Base-by-base conservation (phyloP, 768 basidiomycete species). In the Kwoniella botswanensis region DNA sequence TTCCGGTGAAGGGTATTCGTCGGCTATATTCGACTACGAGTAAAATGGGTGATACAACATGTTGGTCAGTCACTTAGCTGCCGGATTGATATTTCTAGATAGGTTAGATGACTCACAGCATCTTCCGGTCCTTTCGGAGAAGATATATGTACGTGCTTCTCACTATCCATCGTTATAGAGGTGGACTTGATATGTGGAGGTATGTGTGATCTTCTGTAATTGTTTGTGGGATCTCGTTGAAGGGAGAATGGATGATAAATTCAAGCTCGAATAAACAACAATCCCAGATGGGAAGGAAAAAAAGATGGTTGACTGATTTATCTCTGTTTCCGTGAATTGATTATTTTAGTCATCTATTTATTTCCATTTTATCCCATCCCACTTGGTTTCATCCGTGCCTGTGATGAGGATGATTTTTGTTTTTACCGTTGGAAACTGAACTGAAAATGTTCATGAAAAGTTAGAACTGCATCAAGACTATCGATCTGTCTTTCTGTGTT, bases 1-100 rank as follows among this genome's bases (percentile, higher is more conserved):
- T 59, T 68, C 71, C 2, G 77, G 77, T 7, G 77, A 79, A 17
- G 77, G 77, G 44, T 73, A 79, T 15, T 79, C 77, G 59, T 79
- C 77, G 42, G 77, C 77, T 41, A 76, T 71, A 50, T 58, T 62
- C 7, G 77, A 68, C 76, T 77, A 35, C 35, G 35, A 35, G 35
- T 35, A 7, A 0, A 35, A 35, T 35, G 7, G 35, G 35, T 7
- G 65, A 12, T 17, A 54, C 13, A 15, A 18, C 15, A 18, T 43
- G 18, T 24, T 41, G 59, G 11, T 68, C 67, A 60, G 57, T 43
- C 18, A 61, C 29, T 12, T 6, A 17, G 24, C 29, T 59, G 15
- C 17, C 17, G 9, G 24, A 18, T 4, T 58, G 15, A 55, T 12
- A 67, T 18, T 21, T 18, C 12, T 46, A 54, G 3, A 35, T 7